Base-by-base conservation (phyloP, 2,329 filamentous ascomycete genomes). In the Pseudogymnoascus sp. region DNA sequence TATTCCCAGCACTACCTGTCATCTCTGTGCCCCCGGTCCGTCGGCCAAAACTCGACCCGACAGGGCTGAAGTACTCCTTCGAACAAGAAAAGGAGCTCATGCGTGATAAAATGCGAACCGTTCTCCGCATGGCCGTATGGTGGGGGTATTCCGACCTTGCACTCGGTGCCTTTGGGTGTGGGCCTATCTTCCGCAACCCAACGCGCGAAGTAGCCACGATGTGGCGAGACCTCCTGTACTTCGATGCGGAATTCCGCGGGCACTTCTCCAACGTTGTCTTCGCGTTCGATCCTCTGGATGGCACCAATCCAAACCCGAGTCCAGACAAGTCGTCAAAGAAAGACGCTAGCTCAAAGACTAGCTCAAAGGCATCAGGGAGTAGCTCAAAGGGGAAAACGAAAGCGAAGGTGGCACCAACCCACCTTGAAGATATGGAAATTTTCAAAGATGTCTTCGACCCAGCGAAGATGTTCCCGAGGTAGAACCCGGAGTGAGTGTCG, bases 21-120 rank as follows among this genome's bases (percentile, higher is more conserved):
- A 83, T 91, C 63, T 90, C 87, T 1, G 86, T 91, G 19, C 83
- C 87, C 21, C 88, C 89, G 8, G 85, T 87, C 6, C 83, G 87
- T 24, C 85, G 88, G 75, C 89, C 89, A 16, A 91, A 91, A 74
- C 81, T 92, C 40, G 86, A 86, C 69, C 83, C 85, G 64, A 79
- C 80, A 59, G 86, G 85, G n/a, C 79, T 79, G 65, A 84, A 83
- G 66, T 92, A 91, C 74, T 88, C 87, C 0, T 92, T 93, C 73
- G 78, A 80, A 3, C 80, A 86, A 69, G 89, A 92, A 75, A 83
- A 83, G 65, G 85, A 89, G 67, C 80, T 91, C 72, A 88, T 90
- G 76, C 82, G 81, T 69, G 86, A 88, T 69, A 91, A 91, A 75
- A 86, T 92, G 73, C 83, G 85, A 21, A 83, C 85, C 1, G 86